Evolutionary conservation across 345 rosid species (phyloP).

Genomic region (Adansonia digitata): DNA sequence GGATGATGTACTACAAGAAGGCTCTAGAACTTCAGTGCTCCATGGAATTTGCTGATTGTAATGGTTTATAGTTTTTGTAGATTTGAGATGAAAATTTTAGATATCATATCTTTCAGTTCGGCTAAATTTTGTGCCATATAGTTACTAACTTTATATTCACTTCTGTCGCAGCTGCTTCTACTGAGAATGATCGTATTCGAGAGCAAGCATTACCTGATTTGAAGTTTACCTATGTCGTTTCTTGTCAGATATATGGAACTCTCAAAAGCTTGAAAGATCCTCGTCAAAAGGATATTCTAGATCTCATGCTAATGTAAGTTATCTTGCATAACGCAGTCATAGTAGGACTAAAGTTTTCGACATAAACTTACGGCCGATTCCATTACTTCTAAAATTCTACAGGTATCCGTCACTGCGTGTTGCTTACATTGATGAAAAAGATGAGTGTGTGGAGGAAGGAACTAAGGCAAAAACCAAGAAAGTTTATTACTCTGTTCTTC

Average conservation of each 20-base stretch:
- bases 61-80: constrained; percentile 29
- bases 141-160: constrained; percentile 16
- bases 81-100: not conserved
- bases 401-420: constrained; percentile 91
- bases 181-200: constrained; percentile 48
- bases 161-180: constrained; percentile 31
- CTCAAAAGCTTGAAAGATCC: constrained; percentile 62
- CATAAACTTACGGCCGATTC: constrained; percentile 14
- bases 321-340: constrained; percentile 60
- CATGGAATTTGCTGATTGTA: constrained; percentile 65
- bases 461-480: constrained; percentile 43
- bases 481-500: constrained; percentile 73
- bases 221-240: constrained; percentile 80
- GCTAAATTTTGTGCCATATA: not conserved
- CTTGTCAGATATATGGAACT: constrained; percentile 73
- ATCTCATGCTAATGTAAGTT: constrained; percentile 67
- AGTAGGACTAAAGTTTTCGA: constrained; percentile 33
- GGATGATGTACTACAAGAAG: constrained; percentile 81
- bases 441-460: constrained; percentile 36
- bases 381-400: constrained; percentile 9
- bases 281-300: constrained; percentile 67
- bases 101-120: not conserved
- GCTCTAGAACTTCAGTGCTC: constrained; percentile 82
- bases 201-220: constrained; percentile 67
- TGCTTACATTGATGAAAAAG: constrained; percentile 85